Conservation (phyloP, 2,329 filamentous ascomycete species). For the Tolypocladium tundrense region DNA sequence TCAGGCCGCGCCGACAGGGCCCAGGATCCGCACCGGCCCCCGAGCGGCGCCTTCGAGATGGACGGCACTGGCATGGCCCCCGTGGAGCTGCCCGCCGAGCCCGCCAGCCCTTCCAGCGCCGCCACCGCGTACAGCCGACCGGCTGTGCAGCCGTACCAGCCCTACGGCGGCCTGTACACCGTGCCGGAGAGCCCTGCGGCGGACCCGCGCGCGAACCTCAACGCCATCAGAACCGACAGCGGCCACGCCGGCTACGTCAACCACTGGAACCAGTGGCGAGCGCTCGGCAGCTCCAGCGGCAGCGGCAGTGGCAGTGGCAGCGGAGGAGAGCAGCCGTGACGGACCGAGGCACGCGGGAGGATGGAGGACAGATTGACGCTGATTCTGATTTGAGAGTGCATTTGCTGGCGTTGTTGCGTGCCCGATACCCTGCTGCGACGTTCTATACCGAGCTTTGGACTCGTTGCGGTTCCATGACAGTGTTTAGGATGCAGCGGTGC, state of each 20-base stretch:
- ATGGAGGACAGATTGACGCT: neutral
- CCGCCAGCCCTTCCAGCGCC: conserved; percentile 2
- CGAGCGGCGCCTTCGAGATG: conserved; percentile 25
- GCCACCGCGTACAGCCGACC: neutral
- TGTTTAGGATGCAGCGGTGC: neutral
- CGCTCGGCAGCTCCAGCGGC: neutral
- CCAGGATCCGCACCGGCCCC: conserved; percentile 14
- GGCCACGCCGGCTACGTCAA: conserved; percentile 22
- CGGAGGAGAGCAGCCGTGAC: neutral
- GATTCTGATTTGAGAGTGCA: neutral
- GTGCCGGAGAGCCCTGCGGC: conserved; percentile 7
- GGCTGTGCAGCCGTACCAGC: neutral
- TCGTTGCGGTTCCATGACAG: neutral
- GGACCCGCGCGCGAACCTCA: conserved; percentile 25
- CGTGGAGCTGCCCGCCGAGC: conserved; percentile 21
- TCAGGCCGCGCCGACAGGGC: conserved; percentile 23
- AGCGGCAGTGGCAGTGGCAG: neutral
- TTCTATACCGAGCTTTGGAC: neutral
- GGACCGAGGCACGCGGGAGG: neutral
- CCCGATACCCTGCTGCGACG: neutral
- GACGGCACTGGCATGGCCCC: conserved; percentile 21
- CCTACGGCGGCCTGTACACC: neutral
- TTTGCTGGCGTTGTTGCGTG: neutral
- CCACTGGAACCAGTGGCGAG: conserved; percentile 24
- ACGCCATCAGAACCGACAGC: conserved; percentile 17